Evolutionary conservation across 768 basidiomycete genomes (phyloP).

Genomic region (Rhodotorula toruloides): DNA sequence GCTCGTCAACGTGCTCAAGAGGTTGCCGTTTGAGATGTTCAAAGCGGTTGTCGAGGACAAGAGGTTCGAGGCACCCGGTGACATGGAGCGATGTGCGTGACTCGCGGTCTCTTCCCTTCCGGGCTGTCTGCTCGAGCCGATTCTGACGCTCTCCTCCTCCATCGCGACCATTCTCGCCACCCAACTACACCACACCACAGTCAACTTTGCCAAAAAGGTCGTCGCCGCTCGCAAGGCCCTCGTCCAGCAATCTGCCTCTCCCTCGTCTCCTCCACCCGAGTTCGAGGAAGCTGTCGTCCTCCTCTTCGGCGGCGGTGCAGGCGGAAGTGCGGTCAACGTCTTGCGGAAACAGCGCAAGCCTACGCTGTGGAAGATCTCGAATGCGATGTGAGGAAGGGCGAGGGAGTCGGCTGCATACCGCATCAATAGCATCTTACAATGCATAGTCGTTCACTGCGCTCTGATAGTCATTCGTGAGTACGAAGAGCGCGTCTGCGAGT

Average conservation of each 20-base stretch:
- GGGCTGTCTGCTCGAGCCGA: no score
- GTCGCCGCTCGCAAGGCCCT: conserved; percentile 13
- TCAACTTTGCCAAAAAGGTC: conserved; percentile 33
- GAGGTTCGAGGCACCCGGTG: not conserved
- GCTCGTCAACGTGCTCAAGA: conserved; percentile 15
- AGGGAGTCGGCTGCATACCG: not conserved
- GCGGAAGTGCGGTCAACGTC: conserved; percentile 15
- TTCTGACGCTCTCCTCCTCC: no score
- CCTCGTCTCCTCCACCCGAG: not conserved
- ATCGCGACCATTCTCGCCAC: no score
- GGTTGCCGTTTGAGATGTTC: conserved; percentile 27
- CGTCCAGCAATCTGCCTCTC: not conserved
- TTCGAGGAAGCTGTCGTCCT: conserved; percentile 34
- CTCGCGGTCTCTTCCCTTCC: not conserved
- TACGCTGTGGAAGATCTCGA: conserved; percentile 22
- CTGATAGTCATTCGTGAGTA: no score
- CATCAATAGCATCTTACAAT: not conserved
- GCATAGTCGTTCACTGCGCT: no score
- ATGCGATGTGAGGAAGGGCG: not conserved
- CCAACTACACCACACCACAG: no score
- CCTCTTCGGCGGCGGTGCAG: conserved; percentile 5
- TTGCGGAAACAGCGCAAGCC: conserved; percentile 21
- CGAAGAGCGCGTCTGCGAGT: no score
- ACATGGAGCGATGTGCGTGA: conserved; percentile 28
- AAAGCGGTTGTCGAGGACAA: conserved; percentile 8